Evolutionary conservation across 2,329 filamentous ascomycete genomes (phyloP).

Genomic region (Colletotrichum truncatum): DNA sequence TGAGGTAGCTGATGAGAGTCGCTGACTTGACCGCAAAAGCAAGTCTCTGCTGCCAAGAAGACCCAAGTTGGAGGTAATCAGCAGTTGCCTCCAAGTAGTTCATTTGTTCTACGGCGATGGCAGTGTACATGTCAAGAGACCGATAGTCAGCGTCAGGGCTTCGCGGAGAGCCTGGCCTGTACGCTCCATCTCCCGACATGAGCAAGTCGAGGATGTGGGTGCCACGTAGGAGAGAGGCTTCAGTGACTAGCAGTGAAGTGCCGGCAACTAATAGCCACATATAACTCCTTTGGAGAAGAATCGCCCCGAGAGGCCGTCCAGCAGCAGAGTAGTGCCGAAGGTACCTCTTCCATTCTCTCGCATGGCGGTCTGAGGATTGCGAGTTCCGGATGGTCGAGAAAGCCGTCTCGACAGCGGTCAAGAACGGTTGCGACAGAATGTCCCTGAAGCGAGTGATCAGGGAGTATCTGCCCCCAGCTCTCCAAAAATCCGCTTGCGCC

Average conservation of each 20-base stretch:
- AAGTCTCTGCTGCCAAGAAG: slow-evolving; percentile 85
- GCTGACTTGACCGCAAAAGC: slow-evolving; percentile 87
- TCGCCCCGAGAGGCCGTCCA: slow-evolving; percentile 86
- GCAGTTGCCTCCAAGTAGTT: slow-evolving; percentile 86
- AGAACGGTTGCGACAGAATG: slow-evolving; percentile 84
- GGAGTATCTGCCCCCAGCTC: slow-evolving; percentile 74
- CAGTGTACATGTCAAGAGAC: slow-evolving; percentile 71
- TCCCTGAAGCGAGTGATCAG: slow-evolving; percentile 77
- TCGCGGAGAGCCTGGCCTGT: slow-evolving; percentile 50
- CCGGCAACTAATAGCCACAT: slow-evolving; percentile 84
- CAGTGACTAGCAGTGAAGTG: slow-evolving; percentile 76
- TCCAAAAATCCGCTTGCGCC: slow-evolving; percentile 84
- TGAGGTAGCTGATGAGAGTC: slow-evolving; percentile 84
- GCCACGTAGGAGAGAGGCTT: slow-evolving; percentile 66
- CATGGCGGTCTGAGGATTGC: slow-evolving; percentile 68
- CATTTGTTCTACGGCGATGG: slow-evolving; percentile 84
- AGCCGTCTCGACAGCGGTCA: slow-evolving; percentile 87
- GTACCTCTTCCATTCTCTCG: slow-evolving; percentile 90
- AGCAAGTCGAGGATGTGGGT: slow-evolving; percentile 79
- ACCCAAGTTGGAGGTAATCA: slow-evolving; percentile 88
- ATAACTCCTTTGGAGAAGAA: slow-evolving; percentile 90
- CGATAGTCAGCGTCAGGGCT: slow-evolving; percentile 61
- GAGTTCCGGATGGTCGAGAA: slow-evolving; percentile 90
- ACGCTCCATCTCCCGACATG: slow-evolving; percentile 64
- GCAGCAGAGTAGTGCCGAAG: slow-evolving; percentile 82